Percentiles rank a stretch among this genome's conserved stretches.
Evolutionary conservation across 2,329 filamentous ascomycete genomes (phyloP).

Genomic region (Verruconis gallopava): DNA sequence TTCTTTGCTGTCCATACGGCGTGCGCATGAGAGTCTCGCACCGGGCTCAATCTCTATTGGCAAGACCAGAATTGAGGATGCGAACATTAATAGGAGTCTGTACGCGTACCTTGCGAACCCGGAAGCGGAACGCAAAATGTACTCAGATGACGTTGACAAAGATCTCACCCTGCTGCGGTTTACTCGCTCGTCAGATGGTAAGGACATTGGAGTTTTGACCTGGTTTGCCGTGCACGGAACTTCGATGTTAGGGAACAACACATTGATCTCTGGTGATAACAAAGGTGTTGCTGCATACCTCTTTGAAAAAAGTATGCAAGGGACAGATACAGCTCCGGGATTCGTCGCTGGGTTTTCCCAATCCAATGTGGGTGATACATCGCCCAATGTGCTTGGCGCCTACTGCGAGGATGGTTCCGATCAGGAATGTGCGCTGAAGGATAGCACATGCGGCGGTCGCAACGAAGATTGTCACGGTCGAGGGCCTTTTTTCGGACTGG

Average conservation of each 20-base stretch:
- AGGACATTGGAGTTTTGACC: conserved; percentile 68
- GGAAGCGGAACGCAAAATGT: conserved; percentile 55
- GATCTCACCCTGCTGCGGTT: conserved; percentile 71
- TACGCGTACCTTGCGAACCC: conserved; percentile 85
- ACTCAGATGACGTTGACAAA: conserved; percentile 58
- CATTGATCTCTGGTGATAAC: conserved; percentile 84
- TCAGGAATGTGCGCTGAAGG: conserved; percentile 57
- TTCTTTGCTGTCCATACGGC: conserved; percentile 64
- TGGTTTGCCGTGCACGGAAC: conserved; percentile 93
- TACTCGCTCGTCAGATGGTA: conserved; percentile 57
- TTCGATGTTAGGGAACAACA: conserved; percentile 84
- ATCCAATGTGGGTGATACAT: conserved; percentile 81
- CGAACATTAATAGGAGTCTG: conserved; percentile 79
- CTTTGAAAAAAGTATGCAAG: conserved; percentile 57
- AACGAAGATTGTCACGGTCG: conserved; percentile 61
- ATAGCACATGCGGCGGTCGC: conserved; percentile 70
- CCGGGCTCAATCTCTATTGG: conserved; percentile 61
- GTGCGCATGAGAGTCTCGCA: conserved; percentile 60
- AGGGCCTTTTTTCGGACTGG: conserved; percentile 53
- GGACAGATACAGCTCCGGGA: conserved; percentile 38
- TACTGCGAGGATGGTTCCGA: conserved; percentile 74
- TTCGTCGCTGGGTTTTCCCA: conserved; percentile 92
- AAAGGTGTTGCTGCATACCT: conserved; percentile 84
- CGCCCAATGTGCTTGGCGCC: conserved; percentile 74
- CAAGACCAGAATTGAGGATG: conserved; percentile 54